Evolutionary conservation across 2,329 filamentous ascomycete species (phyloP).

Genomic region (Talaromyces marneffei): DNA sequence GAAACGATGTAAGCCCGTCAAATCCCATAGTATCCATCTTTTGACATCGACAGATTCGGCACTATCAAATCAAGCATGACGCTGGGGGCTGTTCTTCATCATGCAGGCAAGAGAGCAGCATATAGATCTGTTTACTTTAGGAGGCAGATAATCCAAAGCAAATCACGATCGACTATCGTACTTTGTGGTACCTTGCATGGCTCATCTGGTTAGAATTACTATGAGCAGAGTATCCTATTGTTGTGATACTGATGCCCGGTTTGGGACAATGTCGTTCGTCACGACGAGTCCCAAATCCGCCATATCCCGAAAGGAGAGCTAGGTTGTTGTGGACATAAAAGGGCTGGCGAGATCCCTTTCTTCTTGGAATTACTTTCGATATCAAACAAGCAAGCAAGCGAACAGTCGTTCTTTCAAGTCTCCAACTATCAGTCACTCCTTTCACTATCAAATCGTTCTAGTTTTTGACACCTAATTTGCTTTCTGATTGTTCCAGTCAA

Average conservation of each 20-base stretch:
- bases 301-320: not conserved
- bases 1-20: not conserved
- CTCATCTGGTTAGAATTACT: not conserved
- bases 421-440: slow-evolving; percentile 10
- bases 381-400: not conserved
- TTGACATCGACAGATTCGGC: not conserved
- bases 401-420: slow-evolving; percentile 7
- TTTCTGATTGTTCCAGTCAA: not conserved
- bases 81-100: not conserved
- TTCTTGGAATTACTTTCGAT: not conserved
- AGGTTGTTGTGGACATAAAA: slow-evolving; percentile 9
- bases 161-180: slow-evolving; percentile 2
- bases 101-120: not conserved
- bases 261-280: not conserved
- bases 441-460: not conserved
- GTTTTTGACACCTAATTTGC: not conserved
- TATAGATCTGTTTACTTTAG: not conserved
- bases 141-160: not conserved
- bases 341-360: not conserved
- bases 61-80: not conserved
- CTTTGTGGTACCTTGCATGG: not conserved
- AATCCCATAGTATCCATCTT: not conserved
- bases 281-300: not conserved
- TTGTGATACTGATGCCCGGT: not conserved
- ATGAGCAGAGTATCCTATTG: not conserved